These are phyloP conservation scores for Talaromyces nanjingensis DNA, from an alignment of 495 filamentous ascomycete species.

Conservation along the genomic window DNA sequence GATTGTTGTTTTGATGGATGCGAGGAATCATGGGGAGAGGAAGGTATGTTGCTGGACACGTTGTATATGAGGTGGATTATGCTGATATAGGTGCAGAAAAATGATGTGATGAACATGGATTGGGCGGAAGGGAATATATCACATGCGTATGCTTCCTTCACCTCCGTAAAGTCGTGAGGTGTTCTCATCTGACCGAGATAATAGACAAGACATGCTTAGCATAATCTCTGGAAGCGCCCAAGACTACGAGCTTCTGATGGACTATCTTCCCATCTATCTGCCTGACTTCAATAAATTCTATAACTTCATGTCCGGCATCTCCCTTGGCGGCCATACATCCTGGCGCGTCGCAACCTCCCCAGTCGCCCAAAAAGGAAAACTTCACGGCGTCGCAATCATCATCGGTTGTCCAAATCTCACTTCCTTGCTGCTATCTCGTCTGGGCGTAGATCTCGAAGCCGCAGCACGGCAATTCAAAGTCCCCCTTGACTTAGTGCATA, in stretches of 20 bases:
- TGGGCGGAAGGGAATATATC: constrained; percentile 3
- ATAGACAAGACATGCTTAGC: constrained; percentile 6
- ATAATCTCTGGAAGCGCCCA: background rate
- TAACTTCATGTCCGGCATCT: constrained; percentile 10
- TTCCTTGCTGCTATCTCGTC: background rate
- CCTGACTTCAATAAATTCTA: constrained; percentile 6
- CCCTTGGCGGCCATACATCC: constrained; percentile 8
- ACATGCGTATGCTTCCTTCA: background rate
- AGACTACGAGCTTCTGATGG: constrained; percentile 3
- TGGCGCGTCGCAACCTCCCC: constrained; percentile 6
- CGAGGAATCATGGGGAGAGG: constrained; percentile 9
- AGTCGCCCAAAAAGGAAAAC: background rate
- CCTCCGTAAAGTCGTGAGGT: background rate
- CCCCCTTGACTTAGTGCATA: background rate
- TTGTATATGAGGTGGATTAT: too few species aligned
- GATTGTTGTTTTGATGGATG: constrained; percentile 7
- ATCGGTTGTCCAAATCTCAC: constrained; percentile 3
- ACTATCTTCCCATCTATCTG: constrained; percentile 5
- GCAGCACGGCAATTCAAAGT: background rate
- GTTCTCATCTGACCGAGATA: too few species aligned
- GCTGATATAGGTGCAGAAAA: background rate
- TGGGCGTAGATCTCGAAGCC: background rate
- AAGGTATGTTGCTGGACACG: background rate
- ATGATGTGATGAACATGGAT: background rate
- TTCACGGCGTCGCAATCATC: constrained; percentile 5